Evolutionary conservation across 345 rosid genomes (phyloP).

Genomic region (Geranium rotundifolium): DNA sequence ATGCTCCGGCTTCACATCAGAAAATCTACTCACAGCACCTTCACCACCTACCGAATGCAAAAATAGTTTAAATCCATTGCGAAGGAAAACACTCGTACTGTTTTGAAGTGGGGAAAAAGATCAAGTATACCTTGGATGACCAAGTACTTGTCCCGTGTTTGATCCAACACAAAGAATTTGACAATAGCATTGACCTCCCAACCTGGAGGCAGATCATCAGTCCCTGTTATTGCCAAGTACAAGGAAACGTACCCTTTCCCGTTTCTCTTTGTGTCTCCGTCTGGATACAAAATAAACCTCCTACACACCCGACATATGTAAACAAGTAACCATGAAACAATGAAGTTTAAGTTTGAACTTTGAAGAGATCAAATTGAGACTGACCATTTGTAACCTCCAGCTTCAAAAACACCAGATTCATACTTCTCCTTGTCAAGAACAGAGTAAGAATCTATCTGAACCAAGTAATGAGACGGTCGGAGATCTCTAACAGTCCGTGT

Average conservation of each 20-base stretch:
- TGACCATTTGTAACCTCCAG: too few relatives aligned
- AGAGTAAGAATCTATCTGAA: too few relatives aligned
- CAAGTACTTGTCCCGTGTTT: neutral
- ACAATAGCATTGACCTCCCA: slow-evolving; percentile 7
- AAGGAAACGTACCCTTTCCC: slow-evolving; percentile 7
- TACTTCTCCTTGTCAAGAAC: too few relatives aligned
- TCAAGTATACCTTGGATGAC: neutral
- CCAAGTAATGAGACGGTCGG: too few relatives aligned
- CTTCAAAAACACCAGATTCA: too few relatives aligned
- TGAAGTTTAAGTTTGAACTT: too few relatives aligned
- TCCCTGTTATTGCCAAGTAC: slow-evolving; percentile 5
- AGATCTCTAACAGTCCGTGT: too few relatives aligned
- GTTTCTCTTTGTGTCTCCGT: slow-evolving; percentile 5
- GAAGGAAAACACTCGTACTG: neutral
- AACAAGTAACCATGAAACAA: too few relatives aligned
- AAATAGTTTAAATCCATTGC: neutral
- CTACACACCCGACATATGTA: neutral
- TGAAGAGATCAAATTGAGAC: too few relatives aligned
- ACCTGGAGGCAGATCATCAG: neutral
- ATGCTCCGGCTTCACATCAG: slow-evolving; percentile 1
- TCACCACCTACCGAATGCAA: neutral
- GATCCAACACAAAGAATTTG: slow-evolving; percentile 8
- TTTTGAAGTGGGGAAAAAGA: too few relatives aligned
- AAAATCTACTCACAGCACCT: slow-evolving; percentile 1
- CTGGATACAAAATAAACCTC: slow-evolving; percentile 12